A percentile compares a stretch with the other conserved stretches of the same genome.
Conservation (phyloP, 2,329 filamentous ascomycete species). For the Aspergillus amoenus region DNA sequence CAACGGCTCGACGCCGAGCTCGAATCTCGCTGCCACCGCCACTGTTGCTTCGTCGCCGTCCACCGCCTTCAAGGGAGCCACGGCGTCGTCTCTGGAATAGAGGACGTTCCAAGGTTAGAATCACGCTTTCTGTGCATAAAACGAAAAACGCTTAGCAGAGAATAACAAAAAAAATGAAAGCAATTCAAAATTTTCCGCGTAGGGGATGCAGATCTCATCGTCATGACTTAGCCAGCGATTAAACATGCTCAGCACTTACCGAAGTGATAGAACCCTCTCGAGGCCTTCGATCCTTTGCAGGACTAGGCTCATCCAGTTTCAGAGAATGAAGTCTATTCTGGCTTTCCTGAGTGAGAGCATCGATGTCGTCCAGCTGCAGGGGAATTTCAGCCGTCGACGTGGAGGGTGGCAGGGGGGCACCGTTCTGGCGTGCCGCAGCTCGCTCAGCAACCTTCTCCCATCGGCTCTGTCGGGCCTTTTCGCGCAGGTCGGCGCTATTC, state of each 20-base stretch:
- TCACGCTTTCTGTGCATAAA: slow-evolving; percentile 43
- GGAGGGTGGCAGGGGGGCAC: slow-evolving; percentile 37
- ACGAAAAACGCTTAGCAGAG: slow-evolving; percentile 41
- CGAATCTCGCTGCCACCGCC: slow-evolving; percentile 44
- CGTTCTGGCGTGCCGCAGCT: slow-evolving; percentile 67
- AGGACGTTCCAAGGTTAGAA: slow-evolving; percentile 48
- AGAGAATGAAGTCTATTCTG: slow-evolving; percentile 85
- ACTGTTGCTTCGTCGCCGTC: slow-evolving; percentile 43
- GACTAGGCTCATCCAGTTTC: slow-evolving; percentile 70
- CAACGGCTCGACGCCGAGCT: slow-evolving; percentile 42
- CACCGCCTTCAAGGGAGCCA: slow-evolving; percentile 40
- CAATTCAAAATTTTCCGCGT: neutral
- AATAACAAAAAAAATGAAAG: slow-evolving; percentile 25
- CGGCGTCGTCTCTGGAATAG: slow-evolving; percentile 49
- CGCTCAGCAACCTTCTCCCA: slow-evolving; percentile 85
- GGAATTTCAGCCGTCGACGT: slow-evolving; percentile 44
- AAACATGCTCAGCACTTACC: slow-evolving; percentile 20
- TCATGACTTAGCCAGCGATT: slow-evolving; percentile 23
- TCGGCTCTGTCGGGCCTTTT: slow-evolving; percentile 77
- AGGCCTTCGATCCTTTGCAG: slow-evolving; percentile 52
- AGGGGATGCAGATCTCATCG: slow-evolving; percentile 22
- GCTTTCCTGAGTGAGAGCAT: slow-evolving; percentile 77
- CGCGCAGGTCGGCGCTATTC: slow-evolving; percentile 82
- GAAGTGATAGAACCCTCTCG: slow-evolving; percentile 47
- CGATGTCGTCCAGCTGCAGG: slow-evolving; percentile 65